Percentiles rank a stretch among this genome's conserved stretches.
phyloP scores from a whole-genome alignment of 352 stramenopile genomes.

The Globisporangium yorkense region DNA sequence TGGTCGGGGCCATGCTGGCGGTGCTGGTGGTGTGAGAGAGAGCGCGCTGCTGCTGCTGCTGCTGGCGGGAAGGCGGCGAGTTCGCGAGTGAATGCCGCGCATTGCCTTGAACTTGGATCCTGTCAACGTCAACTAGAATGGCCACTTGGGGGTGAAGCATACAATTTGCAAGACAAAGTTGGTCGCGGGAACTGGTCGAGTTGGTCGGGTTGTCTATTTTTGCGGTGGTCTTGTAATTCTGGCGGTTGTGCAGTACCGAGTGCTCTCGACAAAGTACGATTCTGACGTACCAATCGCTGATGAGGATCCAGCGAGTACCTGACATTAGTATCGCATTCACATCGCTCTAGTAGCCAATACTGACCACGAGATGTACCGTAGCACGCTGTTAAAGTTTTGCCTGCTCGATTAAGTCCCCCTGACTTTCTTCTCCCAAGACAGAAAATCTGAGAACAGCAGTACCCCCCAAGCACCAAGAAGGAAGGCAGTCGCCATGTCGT shows the following conservation, averaged over 20 bases:
- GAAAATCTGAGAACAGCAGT: not conserved
- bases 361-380: too few relatives aligned
- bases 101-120: not conserved
- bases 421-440: too few relatives aligned
- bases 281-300: too few relatives aligned
- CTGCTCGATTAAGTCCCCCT: too few relatives aligned
- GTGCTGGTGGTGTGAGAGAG: not conserved
- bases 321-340: too few relatives aligned
- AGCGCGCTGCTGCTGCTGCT: too few relatives aligned
- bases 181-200: not conserved
- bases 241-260: not conserved
- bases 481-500: too few relatives aligned
- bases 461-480: not conserved
- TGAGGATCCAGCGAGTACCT: too few relatives aligned
- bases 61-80: not conserved
- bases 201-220: not conserved
- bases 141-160: not conserved
- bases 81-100: not conserved
- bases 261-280: not conserved
- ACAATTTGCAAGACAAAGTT: not conserved
- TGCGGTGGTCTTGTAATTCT: not conserved
- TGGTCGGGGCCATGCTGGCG: not conserved
- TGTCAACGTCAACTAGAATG: not conserved
- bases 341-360: too few relatives aligned
- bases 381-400: too few relatives aligned